Evolutionary conservation across 2,329 filamentous ascomycete genomes (phyloP), one percentile per base, ranked within the genome.

Genomic region (Septoria linicola): DNA sequence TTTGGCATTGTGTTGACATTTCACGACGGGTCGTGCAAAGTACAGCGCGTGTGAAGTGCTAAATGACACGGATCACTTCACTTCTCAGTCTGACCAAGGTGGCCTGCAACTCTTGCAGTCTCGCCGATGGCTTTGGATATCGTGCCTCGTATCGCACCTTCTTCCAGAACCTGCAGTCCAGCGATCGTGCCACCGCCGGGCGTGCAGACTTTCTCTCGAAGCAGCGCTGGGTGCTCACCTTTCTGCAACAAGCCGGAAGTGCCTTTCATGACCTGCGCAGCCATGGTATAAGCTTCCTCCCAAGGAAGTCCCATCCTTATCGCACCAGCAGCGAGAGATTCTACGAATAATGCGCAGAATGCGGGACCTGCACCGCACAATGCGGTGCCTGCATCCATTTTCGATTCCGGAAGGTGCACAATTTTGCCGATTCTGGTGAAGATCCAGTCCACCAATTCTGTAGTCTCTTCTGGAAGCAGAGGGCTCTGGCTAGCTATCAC

Each of bases 131-230:
- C 86, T 61, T 80, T 80, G 1, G 84, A 77, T 14, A 90, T 77
- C 0, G 79, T 80, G 3, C 84, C 85, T 59, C 87, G 79, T 6
- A 89, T 80, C 7, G 78, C 74, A 8, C 84, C 85, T 63, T 92
- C 87, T 68, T 92, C 88, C 5, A 92, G 72, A 4, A 86, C 83
- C 61, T 89, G 67, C 43, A 91, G 69, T 0, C 87, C 88, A 2
- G 82, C 83, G 55, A 90, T 89, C 4, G 86, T 90, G 69, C 85
- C 90, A 1, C 88, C 88, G 4, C 85, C 87, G 0, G 87, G 86
- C 1, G 86, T 89, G 59, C 76, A 83, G n/a, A 89, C 84, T 71
- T 87, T 88, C 61, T 92, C 87, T 44, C 83, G 78, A 45, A 91
- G 71, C 17, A 89, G 70, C 13, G 87, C 86, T 1, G 88, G 88